Percentiles rank a stretch among this genome's conserved stretches.
Evolutionary conservation across 164 flowering plant species (phyloP).

Genomic region (Berberis thunbergii): DNA sequence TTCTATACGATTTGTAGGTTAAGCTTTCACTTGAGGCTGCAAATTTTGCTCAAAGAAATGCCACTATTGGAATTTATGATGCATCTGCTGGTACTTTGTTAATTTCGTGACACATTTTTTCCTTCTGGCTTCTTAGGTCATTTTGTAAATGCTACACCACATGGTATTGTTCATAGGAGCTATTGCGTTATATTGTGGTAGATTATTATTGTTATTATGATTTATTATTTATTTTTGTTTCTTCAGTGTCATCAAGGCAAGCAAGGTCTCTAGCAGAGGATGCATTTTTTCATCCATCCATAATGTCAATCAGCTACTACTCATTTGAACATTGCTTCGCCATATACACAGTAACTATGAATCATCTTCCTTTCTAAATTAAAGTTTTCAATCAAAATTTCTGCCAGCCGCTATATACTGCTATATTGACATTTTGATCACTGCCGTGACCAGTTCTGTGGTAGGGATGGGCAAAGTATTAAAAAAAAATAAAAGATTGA

Average conservation of each 20-base stretch:
- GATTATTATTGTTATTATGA: constrained; percentile 1
- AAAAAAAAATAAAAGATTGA: too few relatives aligned
- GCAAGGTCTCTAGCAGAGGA: constrained; percentile 90
- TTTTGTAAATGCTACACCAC: too few relatives aligned
- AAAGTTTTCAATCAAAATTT: too few relatives aligned
- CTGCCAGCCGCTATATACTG: too few relatives aligned
- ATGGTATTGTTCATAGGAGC: too few relatives aligned
- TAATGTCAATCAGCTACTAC: constrained; percentile 97
- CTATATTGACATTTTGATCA: too few relatives aligned
- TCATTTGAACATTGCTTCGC: constrained; percentile 96
- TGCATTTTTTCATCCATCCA: constrained; percentile 94
- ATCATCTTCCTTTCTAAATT: too few relatives aligned
- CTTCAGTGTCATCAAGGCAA: constrained; percentile 66
- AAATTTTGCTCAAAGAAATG: constrained; percentile 54
- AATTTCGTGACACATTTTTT: too few relatives aligned
- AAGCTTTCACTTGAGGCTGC: constrained; percentile 83
- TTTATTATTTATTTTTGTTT: background rate
- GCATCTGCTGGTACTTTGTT: constrained; percentile 55
- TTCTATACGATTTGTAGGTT: constrained; percentile 40
- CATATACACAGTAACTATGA: constrained; percentile 71
- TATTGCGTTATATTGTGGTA: too few relatives aligned
- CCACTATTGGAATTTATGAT: constrained; percentile 66
- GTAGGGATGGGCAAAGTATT: too few relatives aligned
- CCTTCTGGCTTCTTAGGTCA: too few relatives aligned
- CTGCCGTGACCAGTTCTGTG: too few relatives aligned